phyloP scores from a whole-genome alignment of 2,329 filamentous ascomycete species.

The Parastagonospora avenae region DNA sequence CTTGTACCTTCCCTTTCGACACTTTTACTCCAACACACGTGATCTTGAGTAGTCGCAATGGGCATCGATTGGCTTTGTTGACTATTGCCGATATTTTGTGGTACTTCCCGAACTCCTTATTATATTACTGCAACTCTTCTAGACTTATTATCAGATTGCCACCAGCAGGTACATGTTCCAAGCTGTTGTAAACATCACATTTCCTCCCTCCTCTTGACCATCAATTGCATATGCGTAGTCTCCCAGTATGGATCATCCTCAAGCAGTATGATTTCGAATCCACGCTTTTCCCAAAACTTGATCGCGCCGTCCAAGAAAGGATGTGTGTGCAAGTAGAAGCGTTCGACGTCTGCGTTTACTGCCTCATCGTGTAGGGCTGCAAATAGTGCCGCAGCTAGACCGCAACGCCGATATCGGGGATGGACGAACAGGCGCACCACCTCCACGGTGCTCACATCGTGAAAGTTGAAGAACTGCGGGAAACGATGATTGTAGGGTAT shows the following conservation, averaged over 20 bases:
- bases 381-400: constrained; percentile 14
- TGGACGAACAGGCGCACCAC: constrained; percentile 18
- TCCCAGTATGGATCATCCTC: constrained; percentile 17
- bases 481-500: constrained; percentile 8
- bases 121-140: no score
- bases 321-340: constrained; percentile 24
- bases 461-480: background rate
- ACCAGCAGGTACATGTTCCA: no score
- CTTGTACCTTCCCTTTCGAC: no score
- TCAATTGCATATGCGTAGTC: constrained; percentile 18
- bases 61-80: no score
- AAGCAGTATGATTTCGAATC: constrained; percentile 10
- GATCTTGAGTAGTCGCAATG: no score
- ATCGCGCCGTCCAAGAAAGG: constrained; percentile 20
- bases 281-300: constrained; percentile 21
- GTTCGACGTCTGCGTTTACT: constrained; percentile 1
- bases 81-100: no score
- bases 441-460: constrained; percentile 6
- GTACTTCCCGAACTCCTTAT: no score
- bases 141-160: no score
- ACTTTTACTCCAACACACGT: no score
- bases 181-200: no score
- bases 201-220: background rate
- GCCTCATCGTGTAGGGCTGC: constrained; percentile 4
- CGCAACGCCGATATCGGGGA: constrained; percentile 12